These are phyloP conservation scores for Sporothrix brunneoviolacea DNA, from an alignment of 2,329 filamentous ascomycete genomes.

Conservation along the genomic window DNA sequence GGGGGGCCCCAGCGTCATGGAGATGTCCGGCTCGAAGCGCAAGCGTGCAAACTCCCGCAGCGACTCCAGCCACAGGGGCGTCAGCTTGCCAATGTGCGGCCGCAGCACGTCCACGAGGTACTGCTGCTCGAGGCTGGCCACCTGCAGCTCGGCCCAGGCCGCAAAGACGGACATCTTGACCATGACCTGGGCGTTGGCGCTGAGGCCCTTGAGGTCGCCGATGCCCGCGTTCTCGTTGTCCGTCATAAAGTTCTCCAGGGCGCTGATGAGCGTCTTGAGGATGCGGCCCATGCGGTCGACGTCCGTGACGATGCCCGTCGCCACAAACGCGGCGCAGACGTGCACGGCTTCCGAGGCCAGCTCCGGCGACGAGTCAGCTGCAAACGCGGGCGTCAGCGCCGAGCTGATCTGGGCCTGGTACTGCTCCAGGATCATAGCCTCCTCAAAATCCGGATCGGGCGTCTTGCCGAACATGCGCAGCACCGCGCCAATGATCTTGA, in stretches of 20 bases:
- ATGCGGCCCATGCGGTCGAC: conserved; percentile 98
- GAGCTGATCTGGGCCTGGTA: conserved; percentile 98
- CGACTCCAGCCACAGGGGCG: conserved; percentile 89
- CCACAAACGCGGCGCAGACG: conserved; percentile 96
- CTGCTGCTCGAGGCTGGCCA: conserved; percentile 84
- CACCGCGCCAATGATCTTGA: conserved; percentile 90
- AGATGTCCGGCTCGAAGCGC: conserved; percentile 92
- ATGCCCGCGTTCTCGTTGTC: conserved; percentile 67
- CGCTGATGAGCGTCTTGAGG: conserved; percentile 82
- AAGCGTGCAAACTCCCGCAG: conserved; percentile 88
- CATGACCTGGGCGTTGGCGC: conserved; percentile 96
- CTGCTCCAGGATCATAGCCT: conserved; percentile 91
- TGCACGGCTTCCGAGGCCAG: conserved; percentile 93
- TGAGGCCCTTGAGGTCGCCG: conserved; percentile 85
- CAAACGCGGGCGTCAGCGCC: conserved; percentile 91
- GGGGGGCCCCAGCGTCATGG: conserved; percentile 75
- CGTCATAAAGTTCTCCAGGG: conserved; percentile 83
- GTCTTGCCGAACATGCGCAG: conserved; percentile 94
- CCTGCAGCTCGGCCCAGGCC: conserved; percentile 94
- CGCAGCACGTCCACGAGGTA: conserved; percentile 85
- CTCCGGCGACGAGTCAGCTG: conserved; percentile 90
- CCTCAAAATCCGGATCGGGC: conserved; percentile 94
- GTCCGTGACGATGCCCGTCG: conserved; percentile 94
- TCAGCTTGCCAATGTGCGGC: conserved; percentile 82
- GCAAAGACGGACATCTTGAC: conserved; percentile 96